These are phyloP conservation scores for Suillus variegatus DNA, from an alignment of 768 basidiomycete genomes.

Conservation along the genomic window DNA sequence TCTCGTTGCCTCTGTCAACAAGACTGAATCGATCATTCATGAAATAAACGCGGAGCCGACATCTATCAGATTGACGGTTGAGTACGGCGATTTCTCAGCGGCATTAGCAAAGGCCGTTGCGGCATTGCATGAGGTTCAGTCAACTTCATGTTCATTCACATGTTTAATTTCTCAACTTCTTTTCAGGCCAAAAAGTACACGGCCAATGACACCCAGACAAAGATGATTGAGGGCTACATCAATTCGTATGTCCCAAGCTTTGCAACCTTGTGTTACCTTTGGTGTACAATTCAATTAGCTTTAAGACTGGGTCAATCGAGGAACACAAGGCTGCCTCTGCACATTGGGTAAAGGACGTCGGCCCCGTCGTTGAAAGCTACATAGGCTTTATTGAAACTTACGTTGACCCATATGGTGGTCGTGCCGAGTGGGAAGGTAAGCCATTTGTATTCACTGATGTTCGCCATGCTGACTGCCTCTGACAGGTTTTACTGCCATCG, in stretches of 20 bases:
- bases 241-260: slow-evolving; percentile 54
- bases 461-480: background rate
- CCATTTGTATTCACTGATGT: slow-evolving; percentile 2
- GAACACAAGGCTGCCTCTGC: slow-evolving; percentile 78
- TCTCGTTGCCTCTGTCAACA: slow-evolving; percentile 69
- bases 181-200: slow-evolving; percentile 70
- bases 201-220: slow-evolving; percentile 69
- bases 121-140: slow-evolving; percentile 59
- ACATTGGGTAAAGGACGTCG: slow-evolving; percentile 85
- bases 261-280: background rate
- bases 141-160: background rate
- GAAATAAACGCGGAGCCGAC: slow-evolving; percentile 44
- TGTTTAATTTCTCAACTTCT: background rate
- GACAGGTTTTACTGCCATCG: slow-evolving; percentile 85
- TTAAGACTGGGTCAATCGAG: slow-evolving; percentile 75
- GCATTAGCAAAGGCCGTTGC: slow-evolving; percentile 53
- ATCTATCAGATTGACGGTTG: slow-evolving; percentile 57
- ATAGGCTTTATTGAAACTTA: slow-evolving; percentile 88
- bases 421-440: slow-evolving; percentile 90
- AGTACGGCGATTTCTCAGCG: slow-evolving; percentile 75
- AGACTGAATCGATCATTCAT: slow-evolving; percentile 41
- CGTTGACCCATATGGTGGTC: slow-evolving; percentile 87
- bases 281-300: slow-evolving; percentile 35
- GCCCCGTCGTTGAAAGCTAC: slow-evolving; percentile 87
- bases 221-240: slow-evolving; percentile 78